A percentile compares a stretch with the other conserved stretches of the same genome.
Conservation (phyloP, 768 basidiomycete genomes). For the Lactarius hatsudake region DNA sequence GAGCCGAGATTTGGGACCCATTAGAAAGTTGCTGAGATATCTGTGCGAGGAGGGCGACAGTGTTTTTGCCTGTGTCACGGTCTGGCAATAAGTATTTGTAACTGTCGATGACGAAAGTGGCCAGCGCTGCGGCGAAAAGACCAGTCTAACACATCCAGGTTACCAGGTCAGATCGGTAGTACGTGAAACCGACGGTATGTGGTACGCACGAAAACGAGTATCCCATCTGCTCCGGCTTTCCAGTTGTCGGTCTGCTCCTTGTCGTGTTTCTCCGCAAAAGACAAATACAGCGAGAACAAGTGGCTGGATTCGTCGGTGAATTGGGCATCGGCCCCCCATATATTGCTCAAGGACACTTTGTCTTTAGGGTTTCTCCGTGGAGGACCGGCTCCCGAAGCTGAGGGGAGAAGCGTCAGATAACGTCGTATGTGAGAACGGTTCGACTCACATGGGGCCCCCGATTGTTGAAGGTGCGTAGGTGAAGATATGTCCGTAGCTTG, state of each 20-base stretch:
- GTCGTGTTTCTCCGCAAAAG: constrained; percentile 13
- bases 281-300: constrained; percentile 18
- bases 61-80: background rate
- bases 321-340: background rate
- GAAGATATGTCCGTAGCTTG: background rate
- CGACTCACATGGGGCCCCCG: background rate
- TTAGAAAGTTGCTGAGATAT: constrained; percentile 21
- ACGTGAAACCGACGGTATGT: background rate
- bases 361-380: background rate
- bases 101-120: constrained; percentile 22
- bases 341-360: background rate
- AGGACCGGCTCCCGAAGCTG: background rate
- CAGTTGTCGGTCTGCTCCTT: background rate
- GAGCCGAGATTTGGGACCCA: background rate
- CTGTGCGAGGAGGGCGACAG: constrained; percentile 18
- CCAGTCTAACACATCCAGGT: constrained; percentile 12
- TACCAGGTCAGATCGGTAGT: background rate
- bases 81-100: constrained; percentile 20
- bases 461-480: background rate
- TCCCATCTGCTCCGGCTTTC: constrained; percentile 17
- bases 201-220: constrained; percentile 19
- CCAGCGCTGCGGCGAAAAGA: constrained; percentile 15
- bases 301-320: constrained; percentile 17
- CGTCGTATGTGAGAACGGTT: background rate
- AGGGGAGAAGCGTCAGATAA: background rate